Evolutionary conservation across 805 yeast species (phyloP), one percentile per base, ranked within the genome.

Genomic region (Candida chauliodis): DNA sequence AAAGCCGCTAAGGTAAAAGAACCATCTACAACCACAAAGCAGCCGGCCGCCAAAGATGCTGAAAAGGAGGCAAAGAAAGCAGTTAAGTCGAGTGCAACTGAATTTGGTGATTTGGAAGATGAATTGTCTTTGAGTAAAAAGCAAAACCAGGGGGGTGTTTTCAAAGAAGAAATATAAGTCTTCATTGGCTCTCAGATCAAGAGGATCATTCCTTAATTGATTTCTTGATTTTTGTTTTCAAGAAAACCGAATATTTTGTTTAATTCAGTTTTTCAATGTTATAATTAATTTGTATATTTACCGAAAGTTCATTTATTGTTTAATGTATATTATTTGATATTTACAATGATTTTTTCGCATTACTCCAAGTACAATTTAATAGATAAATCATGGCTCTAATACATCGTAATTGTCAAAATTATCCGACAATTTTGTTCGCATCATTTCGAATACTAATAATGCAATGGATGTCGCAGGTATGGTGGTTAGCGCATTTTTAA

Each of bases 401-500:
- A 37, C 27, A 8, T 39, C 40, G 19, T 48, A 51, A 10, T 54
- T 59, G 2, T 61, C 66, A 14, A 63, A 43, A 8, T 45, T 38
- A 34, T 63, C 70, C 0, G 67, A 48, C 17, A 69, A 42, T 25
- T 63, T 55, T 1, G 72, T 67, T 55, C 97, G 69, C 73, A 86
- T 73, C 15, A 86, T 81, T 58, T 91, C 97, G 58, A 91, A 78
- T 11, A 87, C 87, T 34, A 91, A 63, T 26, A 91, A 66, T 0
- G 96, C 96, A 29, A 88, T 76, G 29, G 95, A 84, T 1, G 96
- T 86, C 2, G 95, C 87, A 1, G 98, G 98, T 30, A 90, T 76
- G 1, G 85, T 78, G 0, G 87, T 74, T 34, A 85, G 52, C 0
- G 95, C 83, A 44, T 82, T 83, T 41, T 81, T 65, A 5, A 73